Evolutionary conservation across 2,329 filamentous ascomycete genomes (phyloP).

Genomic region (Aschersonia sp.): DNA sequence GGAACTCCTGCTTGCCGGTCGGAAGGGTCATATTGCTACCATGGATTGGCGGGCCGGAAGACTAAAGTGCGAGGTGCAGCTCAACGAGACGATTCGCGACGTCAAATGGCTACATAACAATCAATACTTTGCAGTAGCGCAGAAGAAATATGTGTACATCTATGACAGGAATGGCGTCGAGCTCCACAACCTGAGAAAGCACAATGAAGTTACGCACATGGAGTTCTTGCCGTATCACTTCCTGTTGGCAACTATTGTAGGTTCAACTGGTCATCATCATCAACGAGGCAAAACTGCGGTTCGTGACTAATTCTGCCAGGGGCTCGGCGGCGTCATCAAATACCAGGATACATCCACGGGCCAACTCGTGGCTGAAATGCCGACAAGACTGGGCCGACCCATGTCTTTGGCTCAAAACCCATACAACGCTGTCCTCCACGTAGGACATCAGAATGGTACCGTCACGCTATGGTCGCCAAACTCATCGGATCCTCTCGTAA

Average conservation of each 20-base stretch:
- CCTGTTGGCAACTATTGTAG: constrained; percentile 70
- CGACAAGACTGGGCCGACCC: constrained; percentile 72
- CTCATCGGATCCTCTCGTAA: constrained; percentile 71
- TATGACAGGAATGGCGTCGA: constrained; percentile 88
- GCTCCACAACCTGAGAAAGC: constrained; percentile 79
- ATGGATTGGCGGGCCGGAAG: constrained; percentile 95
- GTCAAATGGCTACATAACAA: constrained; percentile 90
- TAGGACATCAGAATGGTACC: constrained; percentile 88
- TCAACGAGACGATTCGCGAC: constrained; percentile 82
- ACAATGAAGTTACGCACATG: constrained; percentile 83
- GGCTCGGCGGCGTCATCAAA: constrained; percentile 71
- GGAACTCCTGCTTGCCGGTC: constrained; percentile 69
- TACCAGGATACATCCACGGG: constrained; percentile 95
- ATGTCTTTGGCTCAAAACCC: constrained; percentile 79
- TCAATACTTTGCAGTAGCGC: constrained; percentile 85
- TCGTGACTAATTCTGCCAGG: constrained; percentile 25
- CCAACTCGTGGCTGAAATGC: constrained; percentile 71
- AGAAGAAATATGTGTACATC: constrained; percentile 95
- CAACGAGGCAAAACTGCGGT: no score
- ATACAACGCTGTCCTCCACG: constrained; percentile 81
- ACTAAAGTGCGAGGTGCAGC: constrained; percentile 78
- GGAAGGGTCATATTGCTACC: constrained; percentile 88
- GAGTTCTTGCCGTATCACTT: constrained; percentile 97
- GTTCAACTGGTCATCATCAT: constrained; percentile 15
- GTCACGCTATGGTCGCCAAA: constrained; percentile 96